These are phyloP conservation scores for Hippophae rhamnoides DNA, from an alignment of 306 rosid species.

Conservation along the genomic window DNA sequence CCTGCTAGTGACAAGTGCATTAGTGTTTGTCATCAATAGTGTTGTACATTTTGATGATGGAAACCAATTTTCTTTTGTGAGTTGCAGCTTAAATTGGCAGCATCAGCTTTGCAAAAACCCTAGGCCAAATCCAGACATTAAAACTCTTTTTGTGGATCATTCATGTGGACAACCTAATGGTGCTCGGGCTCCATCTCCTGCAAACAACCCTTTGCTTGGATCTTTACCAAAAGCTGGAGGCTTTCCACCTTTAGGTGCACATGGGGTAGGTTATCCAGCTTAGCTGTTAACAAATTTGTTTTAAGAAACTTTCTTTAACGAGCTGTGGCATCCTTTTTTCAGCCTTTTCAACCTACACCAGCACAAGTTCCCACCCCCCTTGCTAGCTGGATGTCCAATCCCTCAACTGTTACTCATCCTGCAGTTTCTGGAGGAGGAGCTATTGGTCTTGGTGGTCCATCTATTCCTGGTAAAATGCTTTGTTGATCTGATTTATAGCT, in stretches of 20 bases:
- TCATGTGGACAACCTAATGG: conserved; percentile 97
- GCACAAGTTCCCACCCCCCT: conserved; percentile 77
- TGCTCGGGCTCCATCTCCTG: conserved; percentile 97
- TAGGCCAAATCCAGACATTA: conserved; percentile 96
- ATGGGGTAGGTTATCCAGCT: conserved; percentile 58
- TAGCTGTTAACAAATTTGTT: conserved; percentile 13
- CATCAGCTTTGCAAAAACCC: conserved; percentile 97
- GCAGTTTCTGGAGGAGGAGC: conserved; percentile 88
- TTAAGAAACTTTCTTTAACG: conserved; percentile 10
- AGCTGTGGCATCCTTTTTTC: conserved; percentile 19
- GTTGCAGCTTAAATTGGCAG: conserved; percentile 96
- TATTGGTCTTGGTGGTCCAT: conserved; percentile 94
- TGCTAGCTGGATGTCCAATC: conserved; percentile 99
- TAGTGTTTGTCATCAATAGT: no score
- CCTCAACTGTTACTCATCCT: conserved; percentile 77
- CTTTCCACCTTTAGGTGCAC: conserved; percentile 90
- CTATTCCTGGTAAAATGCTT: conserved; percentile 62
- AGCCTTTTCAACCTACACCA: conserved; percentile 92
- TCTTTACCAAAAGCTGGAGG: conserved; percentile 89
- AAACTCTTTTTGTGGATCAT: conserved; percentile 98
- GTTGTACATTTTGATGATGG: not conserved
- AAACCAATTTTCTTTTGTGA: conserved; percentile 15
- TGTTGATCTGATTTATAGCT: conserved; percentile 16
- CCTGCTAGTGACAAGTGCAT: no score
- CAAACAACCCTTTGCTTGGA: conserved; percentile 79